A percentile compares a stretch with the other conserved stretches of the same genome.
These are phyloP conservation scores for Tephrocybe sp. DNA, from an alignment of 768 basidiomycete genomes.

Conservation along the genomic window DNA sequence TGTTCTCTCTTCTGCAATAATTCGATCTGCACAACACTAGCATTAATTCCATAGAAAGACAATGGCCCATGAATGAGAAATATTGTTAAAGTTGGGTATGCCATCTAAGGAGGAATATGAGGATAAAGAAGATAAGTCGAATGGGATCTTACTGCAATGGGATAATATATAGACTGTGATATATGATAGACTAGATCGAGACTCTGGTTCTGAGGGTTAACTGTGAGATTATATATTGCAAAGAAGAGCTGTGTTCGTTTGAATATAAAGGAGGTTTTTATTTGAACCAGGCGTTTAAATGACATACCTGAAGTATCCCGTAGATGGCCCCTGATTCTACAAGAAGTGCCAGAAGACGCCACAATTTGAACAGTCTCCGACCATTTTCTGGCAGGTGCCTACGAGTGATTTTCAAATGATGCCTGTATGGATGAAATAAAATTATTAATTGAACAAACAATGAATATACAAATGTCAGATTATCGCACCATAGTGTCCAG, in stretches of 20 bases:
- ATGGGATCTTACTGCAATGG: not conserved
- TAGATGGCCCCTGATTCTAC: not conserved
- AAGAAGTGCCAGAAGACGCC: not conserved
- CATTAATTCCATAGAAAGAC: not conserved
- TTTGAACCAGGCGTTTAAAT: not conserved
- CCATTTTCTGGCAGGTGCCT: not conserved
- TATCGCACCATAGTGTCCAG: not conserved
- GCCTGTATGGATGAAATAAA: not conserved
- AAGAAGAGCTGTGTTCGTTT: too few relatives aligned
- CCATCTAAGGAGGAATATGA: not conserved
- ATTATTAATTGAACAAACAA: not conserved
- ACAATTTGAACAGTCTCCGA: not conserved
- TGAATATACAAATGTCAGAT: not conserved
- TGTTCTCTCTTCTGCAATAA: too few relatives aligned
- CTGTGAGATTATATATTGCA: too few relatives aligned
- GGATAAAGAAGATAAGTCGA: not conserved
- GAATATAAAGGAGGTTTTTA: too few relatives aligned
- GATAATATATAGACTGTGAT: not conserved
- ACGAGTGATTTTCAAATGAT: not conserved
- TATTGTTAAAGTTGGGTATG: too few relatives aligned
- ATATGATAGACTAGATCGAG: too few relatives aligned
- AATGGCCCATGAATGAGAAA: too few relatives aligned
- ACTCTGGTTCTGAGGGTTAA: too few relatives aligned
- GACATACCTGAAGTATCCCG: not conserved
- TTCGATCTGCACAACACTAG: too few relatives aligned